A percentile compares a stretch with the other conserved stretches of the same genome.
phyloP scores from a whole-genome alignment of 208 protist species.

The Trypanosoma platydactyli region DNA sequence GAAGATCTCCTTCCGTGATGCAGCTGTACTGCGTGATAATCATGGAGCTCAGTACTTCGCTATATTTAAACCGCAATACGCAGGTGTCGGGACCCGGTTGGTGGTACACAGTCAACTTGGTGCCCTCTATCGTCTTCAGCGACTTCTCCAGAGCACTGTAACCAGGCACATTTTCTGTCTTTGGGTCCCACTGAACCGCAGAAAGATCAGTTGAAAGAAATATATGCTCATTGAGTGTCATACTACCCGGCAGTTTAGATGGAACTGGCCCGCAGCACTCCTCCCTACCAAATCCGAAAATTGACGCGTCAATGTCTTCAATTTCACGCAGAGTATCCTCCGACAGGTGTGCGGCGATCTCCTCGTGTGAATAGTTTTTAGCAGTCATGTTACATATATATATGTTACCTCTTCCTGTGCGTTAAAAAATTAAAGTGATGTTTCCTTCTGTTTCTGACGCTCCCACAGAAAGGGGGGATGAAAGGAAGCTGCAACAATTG shows the following conservation, averaged over 20 bases:
- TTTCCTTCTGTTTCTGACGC: background rate
- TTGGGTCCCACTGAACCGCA: conserved; percentile 62
- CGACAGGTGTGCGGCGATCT: conserved; percentile 53
- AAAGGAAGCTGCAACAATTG: conserved; percentile 7
- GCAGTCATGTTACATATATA: conserved; percentile 12
- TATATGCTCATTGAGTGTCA: conserved; percentile 79
- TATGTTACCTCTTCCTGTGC: background rate
- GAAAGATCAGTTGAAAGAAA: conserved; percentile 68
- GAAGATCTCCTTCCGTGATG: conserved; percentile 47
- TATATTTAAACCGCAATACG: conserved; percentile 60
- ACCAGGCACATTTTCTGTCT: conserved; percentile 65
- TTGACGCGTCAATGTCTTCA: conserved; percentile 75
- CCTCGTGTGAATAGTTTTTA: conserved; percentile 49
- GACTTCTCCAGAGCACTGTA: conserved; percentile 42
- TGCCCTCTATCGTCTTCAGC: conserved; percentile 21
- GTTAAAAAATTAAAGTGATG: no score
- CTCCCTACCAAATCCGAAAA: conserved; percentile 78
- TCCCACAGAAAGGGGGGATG: conserved; percentile 4
- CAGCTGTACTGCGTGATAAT: conserved; percentile 63
- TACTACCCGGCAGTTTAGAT: conserved; percentile 69
- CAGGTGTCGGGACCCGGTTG: conserved; percentile 39
- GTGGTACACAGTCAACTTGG: conserved; percentile 28
- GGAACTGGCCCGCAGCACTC: conserved; percentile 85
- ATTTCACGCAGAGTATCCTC: conserved; percentile 78
- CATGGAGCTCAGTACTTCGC: conserved; percentile 39